These are phyloP conservation scores for Fraxinus latifolia DNA, from an alignment of 305 asterid genomes.

Conservation along the genomic window DNA sequence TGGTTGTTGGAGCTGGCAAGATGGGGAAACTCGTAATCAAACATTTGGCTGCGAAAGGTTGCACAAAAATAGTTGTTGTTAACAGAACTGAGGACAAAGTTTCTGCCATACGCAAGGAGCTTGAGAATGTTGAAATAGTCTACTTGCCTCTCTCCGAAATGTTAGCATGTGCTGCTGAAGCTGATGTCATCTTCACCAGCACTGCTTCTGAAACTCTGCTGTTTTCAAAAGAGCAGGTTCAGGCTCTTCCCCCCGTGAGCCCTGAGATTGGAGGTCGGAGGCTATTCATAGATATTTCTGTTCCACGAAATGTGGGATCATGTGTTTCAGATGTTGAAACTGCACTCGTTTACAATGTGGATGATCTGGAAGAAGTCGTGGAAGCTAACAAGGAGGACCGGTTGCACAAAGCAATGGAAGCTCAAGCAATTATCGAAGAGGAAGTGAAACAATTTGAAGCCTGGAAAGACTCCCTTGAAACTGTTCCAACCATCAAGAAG, in stretches of 20 bases:
- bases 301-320: conserved; percentile 85
- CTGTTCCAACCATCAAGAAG: conserved; percentile 84
- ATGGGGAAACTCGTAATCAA: conserved; percentile 92
- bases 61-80: conserved; percentile 60
- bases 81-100: conserved; percentile 78
- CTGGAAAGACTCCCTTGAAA: conserved; percentile 78
- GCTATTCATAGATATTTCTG: conserved; percentile 78
- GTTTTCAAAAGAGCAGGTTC: conserved; percentile 60
- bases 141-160: conserved; percentile 57
- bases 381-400: conserved; percentile 78
- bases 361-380: conserved; percentile 83
- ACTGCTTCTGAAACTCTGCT: conserved; percentile 61
- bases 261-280: conserved; percentile 48
- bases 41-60: conserved; percentile 82
- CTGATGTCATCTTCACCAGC: conserved; percentile 77
- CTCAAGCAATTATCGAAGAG: conserved; percentile 59
- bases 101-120: conserved; percentile 53
- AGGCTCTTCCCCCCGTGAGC: conserved; percentile 46
- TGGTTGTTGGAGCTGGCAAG: conserved; percentile 90
- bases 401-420: conserved; percentile 68
- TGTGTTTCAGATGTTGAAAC: conserved; percentile 57
- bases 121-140: conserved; percentile 57
- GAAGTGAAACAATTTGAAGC: conserved; percentile 77
- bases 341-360: conserved; percentile 68
- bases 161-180: conserved; percentile 57